Base-by-base conservation (phyloP, 2,329 filamentous ascomycete genomes). In the Colletotrichum somersetense region DNA sequence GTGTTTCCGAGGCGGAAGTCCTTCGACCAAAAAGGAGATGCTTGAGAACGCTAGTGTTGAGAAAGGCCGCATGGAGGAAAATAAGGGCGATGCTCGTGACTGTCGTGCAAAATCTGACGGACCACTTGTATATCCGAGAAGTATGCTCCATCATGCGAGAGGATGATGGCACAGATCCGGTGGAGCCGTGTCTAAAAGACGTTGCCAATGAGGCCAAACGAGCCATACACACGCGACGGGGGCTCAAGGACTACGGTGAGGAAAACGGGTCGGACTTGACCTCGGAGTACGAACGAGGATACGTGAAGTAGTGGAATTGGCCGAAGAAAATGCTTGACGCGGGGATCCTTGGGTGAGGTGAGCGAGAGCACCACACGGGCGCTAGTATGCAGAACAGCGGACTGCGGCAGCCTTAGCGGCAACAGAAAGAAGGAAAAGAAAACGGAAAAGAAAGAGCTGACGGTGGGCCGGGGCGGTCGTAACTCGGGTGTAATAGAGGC, bases 201-300 rank as follows among this genome's bases (percentile, higher is more conserved):
- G 59, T 30, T 46, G 46, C 18, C 42, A 30, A 62, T n/a, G 46
- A 38, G 12, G 26, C 14, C 33, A 40, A 20, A 44, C 62, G 12
- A 12, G 23, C n/a, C 62, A 64, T 23, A 18, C 11, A 50, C 33
- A 50, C 48, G 50, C 50, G 40, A 50, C 30, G 48, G 44, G 14
- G 40, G 40, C 52, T 66, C 26, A 62, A 30, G 3, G 58, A 58
- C 58, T 48, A 63, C 46, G 52, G 53, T 53, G 50, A 26, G 52
- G 53, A 11, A 48, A 20, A 35, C 5, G 44, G 26, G 16, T 58
- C 69, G 66, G 65, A 68, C 46, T 69, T 59, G 59, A 38, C 46
- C 65, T 69, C 69, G 66, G 66, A 64, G 59, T 26, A 69, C 65
- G 65, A 68, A 26, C 18, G 23, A 48, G 46, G 40, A 48, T 26